A percentile compares a stretch with the other conserved stretches of the same genome.
These are phyloP conservation scores for Austroboletus festivus DNA, from an alignment of 768 basidiomycete genomes.

Conservation along the genomic window DNA sequence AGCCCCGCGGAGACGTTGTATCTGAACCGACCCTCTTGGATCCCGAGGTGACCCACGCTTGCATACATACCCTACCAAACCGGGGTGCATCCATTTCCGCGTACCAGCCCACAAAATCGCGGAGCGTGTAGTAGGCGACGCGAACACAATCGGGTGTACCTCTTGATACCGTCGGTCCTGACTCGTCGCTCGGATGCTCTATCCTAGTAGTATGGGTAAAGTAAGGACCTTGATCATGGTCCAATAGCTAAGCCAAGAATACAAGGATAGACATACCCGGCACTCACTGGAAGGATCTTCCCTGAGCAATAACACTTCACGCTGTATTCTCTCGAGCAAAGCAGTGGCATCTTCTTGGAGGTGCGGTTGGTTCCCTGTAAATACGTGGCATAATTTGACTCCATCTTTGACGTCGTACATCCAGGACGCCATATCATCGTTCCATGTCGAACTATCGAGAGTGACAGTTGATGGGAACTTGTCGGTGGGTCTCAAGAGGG, in stretches of 20 bases:
- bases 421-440: slow-evolving; percentile 31
- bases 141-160: slow-evolving; percentile 24
- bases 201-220: slow-evolving; percentile 22
- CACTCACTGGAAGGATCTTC: slow-evolving; percentile 23
- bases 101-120: slow-evolving; percentile 32
- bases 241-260: slow-evolving; percentile 3
- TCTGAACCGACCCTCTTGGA: slow-evolving; percentile 31
- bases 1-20: not conserved
- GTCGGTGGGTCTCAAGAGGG: slow-evolving; percentile 17
- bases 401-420: slow-evolving; percentile 19
- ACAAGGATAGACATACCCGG: not conserved
- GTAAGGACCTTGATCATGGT: slow-evolving; percentile 24
- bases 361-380: slow-evolving; percentile 42
- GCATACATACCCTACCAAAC: slow-evolving; percentile 34
- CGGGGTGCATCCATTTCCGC: slow-evolving; percentile 32
- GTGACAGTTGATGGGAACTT: slow-evolving; percentile 16
- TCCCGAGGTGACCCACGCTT: slow-evolving; percentile 44
- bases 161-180: slow-evolving; percentile 18
- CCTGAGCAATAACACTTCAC: slow-evolving; percentile 22
- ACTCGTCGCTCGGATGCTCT: slow-evolving; percentile 9
- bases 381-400: slow-evolving; percentile 41
- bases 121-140: slow-evolving; percentile 26
- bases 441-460: slow-evolving; percentile 20
- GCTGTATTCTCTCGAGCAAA: slow-evolving; percentile 41
- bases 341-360: slow-evolving; percentile 39